Evolutionary conservation across 2,329 filamentous ascomycete species (phyloP).

Genomic region (Neonectria magnoliae): DNA sequence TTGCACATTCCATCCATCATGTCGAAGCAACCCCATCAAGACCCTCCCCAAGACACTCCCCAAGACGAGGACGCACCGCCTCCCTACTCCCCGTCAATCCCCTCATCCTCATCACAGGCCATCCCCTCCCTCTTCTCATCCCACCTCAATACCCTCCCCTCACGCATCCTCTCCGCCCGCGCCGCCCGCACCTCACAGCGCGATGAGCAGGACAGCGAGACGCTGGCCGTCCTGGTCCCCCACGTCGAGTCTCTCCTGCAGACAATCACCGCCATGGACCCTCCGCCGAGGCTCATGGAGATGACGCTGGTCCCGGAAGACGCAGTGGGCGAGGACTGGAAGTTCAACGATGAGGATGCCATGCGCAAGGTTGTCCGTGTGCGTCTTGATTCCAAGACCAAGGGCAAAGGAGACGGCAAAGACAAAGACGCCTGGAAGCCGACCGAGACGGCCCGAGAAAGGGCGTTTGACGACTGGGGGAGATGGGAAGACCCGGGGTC

Average conservation of each 20-base stretch:
- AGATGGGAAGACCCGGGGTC: conserved; percentile 47
- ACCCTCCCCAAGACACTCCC: background rate
- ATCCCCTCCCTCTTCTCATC: conserved; percentile 46
- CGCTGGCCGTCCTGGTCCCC: conserved; percentile 53
- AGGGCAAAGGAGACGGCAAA: conserved; percentile 22
- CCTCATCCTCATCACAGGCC: conserved; percentile 27
- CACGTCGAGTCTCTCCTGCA: conserved; percentile 55
- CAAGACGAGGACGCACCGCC: conserved; percentile 39
- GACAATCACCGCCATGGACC: conserved; percentile 48
- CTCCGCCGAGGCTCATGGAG: conserved; percentile 49
- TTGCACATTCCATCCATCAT: background rate
- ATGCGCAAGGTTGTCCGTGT: conserved; percentile 47
- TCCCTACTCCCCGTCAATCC: conserved; percentile 36
- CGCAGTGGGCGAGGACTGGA: conserved; percentile 51
- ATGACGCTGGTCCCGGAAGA: conserved; percentile 57
- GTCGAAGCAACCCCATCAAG: conserved; percentile 9
- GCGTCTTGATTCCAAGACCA: conserved; percentile 23
- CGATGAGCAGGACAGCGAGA: conserved; percentile 50
- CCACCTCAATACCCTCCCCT: conserved; percentile 51
- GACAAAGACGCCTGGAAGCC: conserved; percentile 12
- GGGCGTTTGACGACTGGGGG: conserved; percentile 59
- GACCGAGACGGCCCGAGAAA: background rate
- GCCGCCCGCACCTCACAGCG: conserved; percentile 47
- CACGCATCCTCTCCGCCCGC: conserved; percentile 49
- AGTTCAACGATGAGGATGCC: conserved; percentile 47